phyloP scores from a whole-genome alignment of 805 yeast genomes.

The Saccharomyces eubayanus region DNA sequence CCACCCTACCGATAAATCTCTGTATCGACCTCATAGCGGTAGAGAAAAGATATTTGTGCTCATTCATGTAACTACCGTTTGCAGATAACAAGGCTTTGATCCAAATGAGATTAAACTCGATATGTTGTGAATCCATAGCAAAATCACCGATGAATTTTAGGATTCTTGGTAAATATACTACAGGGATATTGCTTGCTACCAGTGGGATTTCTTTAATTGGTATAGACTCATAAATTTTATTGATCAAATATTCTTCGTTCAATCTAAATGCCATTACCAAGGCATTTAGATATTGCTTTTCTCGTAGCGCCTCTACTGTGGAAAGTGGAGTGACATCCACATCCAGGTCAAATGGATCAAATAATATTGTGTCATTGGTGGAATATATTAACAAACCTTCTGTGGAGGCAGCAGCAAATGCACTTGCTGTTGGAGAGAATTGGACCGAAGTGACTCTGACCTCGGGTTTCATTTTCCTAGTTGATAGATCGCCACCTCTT shows the following conservation, averaged over 20 bases:
- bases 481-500: conserved; percentile 69
- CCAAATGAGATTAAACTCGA: conserved; percentile 83
- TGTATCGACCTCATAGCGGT: conserved; percentile 62
- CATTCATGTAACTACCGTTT: conserved; percentile 70
- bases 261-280: conserved; percentile 89
- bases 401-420: conserved; percentile 92
- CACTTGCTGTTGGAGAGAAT: conserved; percentile 83
- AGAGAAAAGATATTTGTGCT: conserved; percentile 53
- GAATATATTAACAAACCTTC: conserved; percentile 84
- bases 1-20: conserved; percentile 63
- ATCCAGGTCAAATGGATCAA: conserved; percentile 94
- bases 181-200: conserved; percentile 63
- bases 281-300: conserved; percentile 58
- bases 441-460: conserved; percentile 69
- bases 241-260: conserved; percentile 69
- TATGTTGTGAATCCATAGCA: conserved; percentile 64
- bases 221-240: conserved; percentile 62
- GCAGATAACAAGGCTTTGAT: conserved; percentile 53
- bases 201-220: conserved; percentile 64
- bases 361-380: conserved; percentile 61
- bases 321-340: conserved; percentile 82
- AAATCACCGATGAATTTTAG: conserved; percentile 61
- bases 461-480: conserved; percentile 68
- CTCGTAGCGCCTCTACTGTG: conserved; percentile 51
- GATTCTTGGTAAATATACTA: conserved; percentile 61